Evolutionary conservation across 805 yeast genomes (phyloP), one percentile per base, ranked within the genome.

Genomic region (Nakazawaea ambrosiae): DNA sequence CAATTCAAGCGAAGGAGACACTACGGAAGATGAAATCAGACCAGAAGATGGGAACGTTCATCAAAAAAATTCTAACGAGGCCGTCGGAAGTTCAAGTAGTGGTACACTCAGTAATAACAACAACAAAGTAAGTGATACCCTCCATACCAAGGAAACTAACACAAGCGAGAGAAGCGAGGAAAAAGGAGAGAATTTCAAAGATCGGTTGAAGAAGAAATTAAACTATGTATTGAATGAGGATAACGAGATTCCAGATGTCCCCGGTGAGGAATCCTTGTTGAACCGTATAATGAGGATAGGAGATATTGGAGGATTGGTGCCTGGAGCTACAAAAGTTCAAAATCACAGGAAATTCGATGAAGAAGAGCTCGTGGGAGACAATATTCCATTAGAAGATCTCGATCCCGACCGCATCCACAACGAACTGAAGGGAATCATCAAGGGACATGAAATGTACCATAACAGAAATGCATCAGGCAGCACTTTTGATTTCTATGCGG

Each of bases 371-470:
- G 37, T 51, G 12, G 44, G 57, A 26, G 9, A 50, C 11, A 23
- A 31, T 7, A 61, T 73, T 10, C 77, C 72, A 40, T 49, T 72
- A 63, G 58, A 57, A 14, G 60, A 58, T 18, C 44, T 75, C 32
- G 65, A 66, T 33, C 62, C 66, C 27, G 66, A 59, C 3, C 56
- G 61, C 23, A 55, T 71, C 23, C 63, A 65, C 20, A 61, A 65
- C 26, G 80, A 78, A 44, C 86, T 85, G 1, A 63, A 65, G 36
- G 68, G 68, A 22, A 60, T 79, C 40, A 70, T 79, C 5, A 59
- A 65, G 18, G 64, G 67, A 5, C 82, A 77, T 51, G 62, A 37
- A 5, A 30, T 30, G 59, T 65, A 6, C 53, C 53, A 39, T 24
- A 45, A 20, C 33, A 38, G 48, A 18, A 45, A 47, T 16, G 31